These are phyloP conservation scores for Albugo laibachii DNA, from an alignment of 352 stramenopile genomes.

Conservation along the genomic window DNA sequence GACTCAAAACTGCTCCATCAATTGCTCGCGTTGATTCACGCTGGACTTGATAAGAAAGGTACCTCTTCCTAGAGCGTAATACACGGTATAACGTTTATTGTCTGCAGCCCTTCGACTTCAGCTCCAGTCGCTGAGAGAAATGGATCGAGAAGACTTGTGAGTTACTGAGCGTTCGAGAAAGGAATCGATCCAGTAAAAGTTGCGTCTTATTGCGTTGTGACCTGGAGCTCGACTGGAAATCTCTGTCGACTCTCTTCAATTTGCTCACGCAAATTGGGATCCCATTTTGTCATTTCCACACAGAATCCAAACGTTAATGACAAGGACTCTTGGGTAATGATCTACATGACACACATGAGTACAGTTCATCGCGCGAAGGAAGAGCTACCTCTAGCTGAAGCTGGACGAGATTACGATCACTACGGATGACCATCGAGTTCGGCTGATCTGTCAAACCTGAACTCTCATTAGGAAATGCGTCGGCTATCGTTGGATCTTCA, in stretches of 20 bases:
- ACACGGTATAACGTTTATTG: neutral
- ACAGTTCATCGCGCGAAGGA: slow-evolving; percentile 1
- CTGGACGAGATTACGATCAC: slow-evolving; percentile 10
- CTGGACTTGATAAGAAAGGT: slow-evolving; percentile 36
- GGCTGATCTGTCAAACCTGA: slow-evolving; percentile 4
- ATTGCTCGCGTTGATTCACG: slow-evolving; percentile 42
- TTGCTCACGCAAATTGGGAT: slow-evolving; percentile 32
- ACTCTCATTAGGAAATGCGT: slow-evolving; percentile 31
- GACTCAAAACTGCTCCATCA: slow-evolving; percentile 49
- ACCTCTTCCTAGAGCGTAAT: neutral
- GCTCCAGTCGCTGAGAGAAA: slow-evolving; percentile 38
- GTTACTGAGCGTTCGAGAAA: too few species aligned
- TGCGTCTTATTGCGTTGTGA: neutral
- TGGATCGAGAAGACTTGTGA: too few species aligned
- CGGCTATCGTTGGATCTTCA: slow-evolving; percentile 64
- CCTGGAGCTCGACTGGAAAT: slow-evolving; percentile 27
- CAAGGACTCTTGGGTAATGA: neutral
- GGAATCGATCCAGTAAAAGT: too few species aligned
- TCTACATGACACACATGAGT: neutral
- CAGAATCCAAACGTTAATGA: slow-evolving; percentile 20
- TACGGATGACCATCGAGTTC: slow-evolving; percentile 35
- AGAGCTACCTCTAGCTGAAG: neutral
- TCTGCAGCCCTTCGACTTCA: slow-evolving; percentile 28
- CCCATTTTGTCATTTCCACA: slow-evolving; percentile 41
- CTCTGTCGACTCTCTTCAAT: slow-evolving; percentile 32